Evolutionary conservation across 1,284 basidiomycete genomes (phyloP), one percentile per base, ranked within the genome.

Genomic region (Ganoderma lingzhi): DNA sequence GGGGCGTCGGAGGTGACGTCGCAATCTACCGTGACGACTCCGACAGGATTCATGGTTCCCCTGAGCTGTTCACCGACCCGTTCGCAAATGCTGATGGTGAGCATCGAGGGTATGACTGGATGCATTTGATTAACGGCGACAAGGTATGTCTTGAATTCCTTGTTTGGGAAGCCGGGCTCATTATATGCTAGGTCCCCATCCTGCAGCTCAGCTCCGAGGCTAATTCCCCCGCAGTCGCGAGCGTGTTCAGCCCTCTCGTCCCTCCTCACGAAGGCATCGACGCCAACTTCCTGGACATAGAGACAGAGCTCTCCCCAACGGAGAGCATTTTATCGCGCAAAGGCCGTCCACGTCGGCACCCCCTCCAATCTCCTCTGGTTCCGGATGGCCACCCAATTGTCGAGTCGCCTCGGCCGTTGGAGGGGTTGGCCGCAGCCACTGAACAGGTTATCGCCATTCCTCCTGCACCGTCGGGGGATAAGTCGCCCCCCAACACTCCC

Each of bases 11-110:
- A 28, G 79, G 81, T 73, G 83, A 84, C 67, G 77, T 85, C 41
- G 82, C 83, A 3, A 77, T 82, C 12, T 84, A 82, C 69, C 84
- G 86, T 71, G 87, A 84, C 68, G 80, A 82, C 58, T 12, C 65
- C 17, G 67, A 66, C 48, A 67, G 58, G 37, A 30, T 70, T 10
- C 59, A 70, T 42, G 67, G 58, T 5, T 70, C 69, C 19, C 70
- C 69, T 0, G 70, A 69, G 23, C 64, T 60, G 41, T 42, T 70
- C 8, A 63, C 71, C 23, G 69, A 71, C 61, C 74, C 72, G 12
- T 73, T 69, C 41, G 62, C 55, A 1, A 65, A 68, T 23, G 63
- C 70, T 6, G 72, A 70, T 23, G 70, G 70, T 14, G 72, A 70
- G n/a, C 68, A 71, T 10, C 67, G 73, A 1, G 68, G 70, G 3